A percentile compares a stretch with the other conserved stretches of the same genome.
Conservation (phyloP, 192 early-diverging fungal species). For the Podila minutissima region DNA sequence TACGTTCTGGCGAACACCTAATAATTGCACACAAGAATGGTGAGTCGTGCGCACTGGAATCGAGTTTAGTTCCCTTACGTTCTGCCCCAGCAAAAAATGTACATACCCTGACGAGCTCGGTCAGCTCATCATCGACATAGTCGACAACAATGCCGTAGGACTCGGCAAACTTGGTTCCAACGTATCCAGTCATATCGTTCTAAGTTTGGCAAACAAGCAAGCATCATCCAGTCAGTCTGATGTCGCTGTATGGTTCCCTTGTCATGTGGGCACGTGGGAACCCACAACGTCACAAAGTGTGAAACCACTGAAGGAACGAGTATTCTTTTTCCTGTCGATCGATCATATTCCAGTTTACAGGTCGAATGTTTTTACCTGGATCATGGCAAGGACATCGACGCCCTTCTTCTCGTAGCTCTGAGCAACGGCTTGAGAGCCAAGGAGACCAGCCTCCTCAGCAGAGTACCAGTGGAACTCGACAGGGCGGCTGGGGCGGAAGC, state of each 20-base stretch:
- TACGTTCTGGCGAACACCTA: slow-evolving; percentile 74
- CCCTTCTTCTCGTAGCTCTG: slow-evolving; percentile 67
- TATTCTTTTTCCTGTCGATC: not conserved
- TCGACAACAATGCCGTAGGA: slow-evolving; percentile 87
- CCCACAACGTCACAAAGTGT: not conserved
- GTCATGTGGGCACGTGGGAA: slow-evolving; percentile 2
- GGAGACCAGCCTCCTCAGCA: slow-evolving; percentile 89
- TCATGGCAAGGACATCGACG: slow-evolving; percentile 76
- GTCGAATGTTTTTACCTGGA: slow-evolving; percentile 64
- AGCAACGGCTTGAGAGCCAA: slow-evolving; percentile 90
- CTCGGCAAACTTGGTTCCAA: slow-evolving; percentile 63
- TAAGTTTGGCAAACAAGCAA: slow-evolving; percentile 68
- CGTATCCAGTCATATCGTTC: slow-evolving; percentile 95
- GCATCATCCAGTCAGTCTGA: too few relatives aligned
- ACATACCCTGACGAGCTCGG: slow-evolving; percentile 59
- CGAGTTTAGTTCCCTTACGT: too few relatives aligned
- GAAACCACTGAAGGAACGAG: not conserved
- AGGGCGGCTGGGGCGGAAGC: slow-evolving; percentile 75
- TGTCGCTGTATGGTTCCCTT: not conserved
- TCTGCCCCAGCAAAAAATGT: too few relatives aligned
- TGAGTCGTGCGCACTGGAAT: too few relatives aligned
- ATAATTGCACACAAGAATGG: slow-evolving; percentile 43
- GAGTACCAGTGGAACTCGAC: slow-evolving; percentile 98
- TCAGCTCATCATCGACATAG: slow-evolving; percentile 73
- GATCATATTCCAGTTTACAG: not conserved